Conservation (phyloP, 2,329 filamentous ascomycete genomes). For the Colletotrichum spaethianum region DNA sequence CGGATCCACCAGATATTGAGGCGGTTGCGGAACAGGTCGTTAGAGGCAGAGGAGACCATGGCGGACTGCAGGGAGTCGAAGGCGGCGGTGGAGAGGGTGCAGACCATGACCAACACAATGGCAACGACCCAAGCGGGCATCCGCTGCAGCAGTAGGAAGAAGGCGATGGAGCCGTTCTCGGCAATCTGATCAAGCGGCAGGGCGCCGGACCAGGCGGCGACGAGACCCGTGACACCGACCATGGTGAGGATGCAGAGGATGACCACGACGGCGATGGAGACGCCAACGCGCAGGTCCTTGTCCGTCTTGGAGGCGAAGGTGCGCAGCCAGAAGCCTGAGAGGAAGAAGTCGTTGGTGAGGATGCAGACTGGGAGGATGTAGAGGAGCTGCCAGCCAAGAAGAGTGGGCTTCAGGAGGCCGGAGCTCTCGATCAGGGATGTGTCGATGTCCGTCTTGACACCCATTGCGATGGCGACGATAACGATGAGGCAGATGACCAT, state of each 20-base stretch:
- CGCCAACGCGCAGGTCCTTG: conserved; percentile 82
- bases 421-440: conserved; percentile 77
- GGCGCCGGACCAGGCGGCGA: conserved; percentile 84
- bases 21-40: conserved; percentile 87
- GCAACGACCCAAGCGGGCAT: conserved; percentile 87
- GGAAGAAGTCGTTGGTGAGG: conserved; percentile 88
- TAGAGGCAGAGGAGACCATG: conserved; percentile 88
- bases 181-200: conserved; percentile 73
- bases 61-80: conserved; percentile 87
- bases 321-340: conserved; percentile 87
- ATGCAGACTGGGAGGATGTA: conserved; percentile 88
- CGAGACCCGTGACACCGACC: conserved; percentile 79
- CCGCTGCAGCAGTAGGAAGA: conserved; percentile 81
- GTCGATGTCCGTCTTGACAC: conserved; percentile 81
- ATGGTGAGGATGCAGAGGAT: conserved; percentile 80
- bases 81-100: conserved; percentile 81
- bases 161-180: conserved; percentile 76
- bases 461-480: conserved; percentile 83
- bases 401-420: conserved; percentile 75
- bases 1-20: conserved; percentile 84
- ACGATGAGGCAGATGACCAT: conserved; percentile 84
- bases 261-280: conserved; percentile 75
- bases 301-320: conserved; percentile 86
- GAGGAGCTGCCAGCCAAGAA: conserved; percentile 87
- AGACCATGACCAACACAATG: conserved; percentile 85